Base-by-base conservation (phyloP, 2,329 filamentous ascomycete genomes). In the Pseudocercospora macadamiae region DNA sequence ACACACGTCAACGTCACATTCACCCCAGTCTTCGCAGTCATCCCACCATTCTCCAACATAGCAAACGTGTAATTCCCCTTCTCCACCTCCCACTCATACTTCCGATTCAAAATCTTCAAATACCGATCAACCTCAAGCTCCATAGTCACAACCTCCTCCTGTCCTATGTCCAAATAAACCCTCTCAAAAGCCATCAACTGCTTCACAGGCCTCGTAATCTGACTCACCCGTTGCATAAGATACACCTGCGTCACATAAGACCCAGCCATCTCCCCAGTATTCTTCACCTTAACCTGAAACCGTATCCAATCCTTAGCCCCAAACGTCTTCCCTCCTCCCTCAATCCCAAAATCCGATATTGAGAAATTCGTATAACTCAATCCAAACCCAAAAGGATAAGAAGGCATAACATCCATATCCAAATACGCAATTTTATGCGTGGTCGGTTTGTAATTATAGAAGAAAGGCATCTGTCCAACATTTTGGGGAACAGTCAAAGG, bases 101-200 rank as follows among this genome's bases (percentile, higher is more conserved):
- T 67, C 30, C 78, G 68, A 60, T 79, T 76, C 57, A 80, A 62
- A 23, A 80, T 74, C 1, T 70, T 71, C 18, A 80, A 66, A 65
- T 78, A 80, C 23, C 77, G 68, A 59, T 75, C 73, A 12, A 73
- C 76, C 2, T 80, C 76, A 5, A 79, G 42, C 28, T 74, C 67
- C 70, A 77, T 70, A 3, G 51, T 59, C 9, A 77, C 69, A 2
- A 34, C 65, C 3, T 25, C 37, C 63, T 37, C 69, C 48, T 77
- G 69, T 2, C 74, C 73, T 1, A 69, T 59, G 0, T 64, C 67
- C 12, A 81, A 59, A 55, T 80, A 75, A 1, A 77, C 70, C 1
- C 77, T 67, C 26, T 68, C 60, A 56, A 80, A 79, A 7, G 76
- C 75, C 4, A 80, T 73, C 3, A 81, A 71, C 62, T 80, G 78